Percentiles rank a stretch among this genome's conserved stretches.
Conservation (phyloP, 768 basidiomycete species). For the Lactifluus subvellereus region DNA sequence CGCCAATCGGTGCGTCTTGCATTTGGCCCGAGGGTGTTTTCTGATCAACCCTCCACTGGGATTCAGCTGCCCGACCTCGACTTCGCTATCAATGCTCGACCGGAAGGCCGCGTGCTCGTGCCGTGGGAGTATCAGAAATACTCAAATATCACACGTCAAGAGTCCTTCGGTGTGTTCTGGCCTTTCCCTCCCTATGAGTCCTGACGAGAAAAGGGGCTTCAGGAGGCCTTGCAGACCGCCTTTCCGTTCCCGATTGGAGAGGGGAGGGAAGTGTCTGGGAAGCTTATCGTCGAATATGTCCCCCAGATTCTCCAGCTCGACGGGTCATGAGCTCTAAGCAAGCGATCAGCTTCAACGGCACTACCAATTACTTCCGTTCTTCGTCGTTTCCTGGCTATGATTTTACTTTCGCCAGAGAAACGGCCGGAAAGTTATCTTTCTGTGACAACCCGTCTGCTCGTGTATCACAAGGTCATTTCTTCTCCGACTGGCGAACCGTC, state of each 20-base stretch:
- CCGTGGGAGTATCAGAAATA: constrained; percentile 83
- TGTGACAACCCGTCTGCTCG: constrained; percentile 80
- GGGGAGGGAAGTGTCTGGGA: constrained; percentile 89
- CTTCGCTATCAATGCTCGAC: constrained; percentile 87
- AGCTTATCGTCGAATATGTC: constrained; percentile 87
- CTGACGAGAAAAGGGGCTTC: background rate
- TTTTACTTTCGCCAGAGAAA: constrained; percentile 56
- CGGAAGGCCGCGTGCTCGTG: constrained; percentile 89
- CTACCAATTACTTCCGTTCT: constrained; percentile 28
- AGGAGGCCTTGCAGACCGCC: constrained; percentile 44
- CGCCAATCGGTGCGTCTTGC: constrained; percentile 45
- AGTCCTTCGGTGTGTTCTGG: constrained; percentile 31
- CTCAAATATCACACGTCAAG: constrained; percentile 58
- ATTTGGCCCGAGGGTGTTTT: background rate
- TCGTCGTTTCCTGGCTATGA: constrained; percentile 41
- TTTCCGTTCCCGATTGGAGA: constrained; percentile 80
- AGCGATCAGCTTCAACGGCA: constrained; percentile 35
- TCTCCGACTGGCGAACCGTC: constrained; percentile 92
- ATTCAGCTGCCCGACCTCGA: constrained; percentile 87
- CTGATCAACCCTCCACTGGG: constrained; percentile 1
- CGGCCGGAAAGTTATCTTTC: constrained; percentile 68
- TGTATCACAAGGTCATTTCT: constrained; percentile 90
- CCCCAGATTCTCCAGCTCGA: constrained; percentile 70
- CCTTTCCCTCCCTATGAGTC: background rate
- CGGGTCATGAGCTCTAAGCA: constrained; percentile 78